A percentile compares a stretch with the other conserved stretches of the same genome.
Conservation (phyloP, 345 rosid species). For the Aegle marmelos region DNA sequence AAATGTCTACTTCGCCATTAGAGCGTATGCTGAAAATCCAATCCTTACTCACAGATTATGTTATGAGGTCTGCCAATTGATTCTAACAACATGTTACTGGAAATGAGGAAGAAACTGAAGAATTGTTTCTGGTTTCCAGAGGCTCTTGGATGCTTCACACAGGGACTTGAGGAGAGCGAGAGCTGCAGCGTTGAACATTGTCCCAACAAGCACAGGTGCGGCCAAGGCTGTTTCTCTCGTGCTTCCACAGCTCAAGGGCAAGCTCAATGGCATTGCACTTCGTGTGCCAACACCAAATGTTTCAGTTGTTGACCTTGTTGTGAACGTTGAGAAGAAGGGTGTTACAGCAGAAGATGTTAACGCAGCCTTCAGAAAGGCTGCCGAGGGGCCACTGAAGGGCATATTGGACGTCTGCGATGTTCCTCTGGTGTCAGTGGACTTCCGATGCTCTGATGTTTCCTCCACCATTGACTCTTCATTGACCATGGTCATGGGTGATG, state of each 20-base stretch:
- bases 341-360: constrained; percentile 84
- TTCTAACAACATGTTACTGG: too few species aligned
- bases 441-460: constrained; percentile 90
- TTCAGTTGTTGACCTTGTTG: constrained; percentile 89
- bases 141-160: constrained; percentile 97
- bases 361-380: constrained; percentile 88
- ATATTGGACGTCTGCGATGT: constrained; percentile 77
- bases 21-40: neutral
- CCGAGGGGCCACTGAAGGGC: constrained; percentile 82
- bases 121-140: constrained; percentile 41
- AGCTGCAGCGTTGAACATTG: constrained; percentile 95
- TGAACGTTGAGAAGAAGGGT: constrained; percentile 86
- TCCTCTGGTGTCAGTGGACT: constrained; percentile 91
- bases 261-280: constrained; percentile 95
- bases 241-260: constrained; percentile 94
- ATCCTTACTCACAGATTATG: neutral
- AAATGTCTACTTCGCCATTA: neutral
- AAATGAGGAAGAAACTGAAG: neutral
- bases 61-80: neutral
- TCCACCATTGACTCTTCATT: constrained; percentile 89
- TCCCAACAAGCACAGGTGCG: constrained; percentile 98
- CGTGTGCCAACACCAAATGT: constrained; percentile 99
- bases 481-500: constrained; percentile 98
- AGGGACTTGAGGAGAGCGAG: constrained; percentile 97
- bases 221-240: constrained; percentile 98